Evolutionary conservation across 306 rosid genomes (phyloP), one percentile per base, ranked within the genome.

Genomic region (Gleditsia sinensis): DNA sequence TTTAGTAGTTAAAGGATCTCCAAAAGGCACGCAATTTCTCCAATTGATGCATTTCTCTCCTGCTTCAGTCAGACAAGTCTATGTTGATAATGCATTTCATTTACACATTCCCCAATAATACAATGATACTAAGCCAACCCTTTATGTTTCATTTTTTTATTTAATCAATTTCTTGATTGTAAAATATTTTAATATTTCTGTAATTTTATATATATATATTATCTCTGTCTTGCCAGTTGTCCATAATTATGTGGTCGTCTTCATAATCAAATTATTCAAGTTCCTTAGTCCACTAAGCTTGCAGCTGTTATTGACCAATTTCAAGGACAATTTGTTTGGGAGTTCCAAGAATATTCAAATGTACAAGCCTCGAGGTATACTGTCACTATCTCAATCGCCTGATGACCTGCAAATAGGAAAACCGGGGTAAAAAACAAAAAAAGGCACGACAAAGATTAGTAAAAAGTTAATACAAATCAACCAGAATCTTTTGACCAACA

Each of bases 401-500:
- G 5, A 71, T 65, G 81, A 80, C 86, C 89, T 88, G 88, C 69
- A 85, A 81, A 72, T 54, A 30, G 10, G 24, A 66, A 62, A 50
- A 65, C 9, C 21, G 28, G 1, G 10, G 27, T 39, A 60, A 7
- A 11, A 55, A 2, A 11, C 55, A 7, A 11, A 55, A 2, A 11
- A 7, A 4, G 21, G 55, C 40, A 57, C 42, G 23, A 12, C 28
- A 19, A 50, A 9, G 6, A 43, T 63, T 16, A 63, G 46, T 40
- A 32, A 57, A 54, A 2, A 21, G 55, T 19, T 40, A 20, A 40
- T 27, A 64, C 70, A 55, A 74, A 68, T 62, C 10, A 78, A 74
- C 19, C 23, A 33, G 5, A 83, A 64, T 39, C 57, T 43, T 51
- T 46, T 60, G 10, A 58, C 72, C 55, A 46, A 40, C 7, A 32